Conservation (phyloP, 208 protist genomes). For the Leishmania aethiopica region DNA sequence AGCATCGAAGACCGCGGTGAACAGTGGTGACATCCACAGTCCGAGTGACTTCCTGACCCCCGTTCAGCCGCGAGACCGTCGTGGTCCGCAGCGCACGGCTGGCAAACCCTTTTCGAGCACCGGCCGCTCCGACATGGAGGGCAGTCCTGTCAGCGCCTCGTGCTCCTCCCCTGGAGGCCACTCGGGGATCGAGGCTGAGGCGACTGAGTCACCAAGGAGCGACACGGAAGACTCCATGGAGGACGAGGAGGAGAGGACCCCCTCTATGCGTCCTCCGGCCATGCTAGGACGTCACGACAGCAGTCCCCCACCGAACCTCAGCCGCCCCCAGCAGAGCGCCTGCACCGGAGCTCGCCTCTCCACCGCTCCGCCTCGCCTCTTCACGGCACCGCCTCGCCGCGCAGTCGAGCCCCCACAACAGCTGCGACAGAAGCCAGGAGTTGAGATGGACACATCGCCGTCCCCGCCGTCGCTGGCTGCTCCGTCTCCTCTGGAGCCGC, state of each 20-base stretch:
- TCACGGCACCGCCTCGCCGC: background rate
- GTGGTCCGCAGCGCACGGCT: background rate
- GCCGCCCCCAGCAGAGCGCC: background rate
- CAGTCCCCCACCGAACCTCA: conserved; percentile 29
- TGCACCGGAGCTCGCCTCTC: background rate
- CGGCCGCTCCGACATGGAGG: background rate
- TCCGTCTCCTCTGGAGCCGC: background rate
- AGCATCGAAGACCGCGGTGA: background rate
- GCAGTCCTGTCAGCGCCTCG: background rate
- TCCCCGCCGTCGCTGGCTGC: background rate
- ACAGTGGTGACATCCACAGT: background rate
- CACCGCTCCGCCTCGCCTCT: background rate
- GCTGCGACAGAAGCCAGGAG: background rate
- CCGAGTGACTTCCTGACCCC: background rate
- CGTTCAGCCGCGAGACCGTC: background rate
- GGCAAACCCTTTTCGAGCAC: background rate
- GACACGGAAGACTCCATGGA: background rate
- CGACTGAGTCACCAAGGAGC: background rate
- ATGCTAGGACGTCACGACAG: conserved; percentile 24
- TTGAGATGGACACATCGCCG: background rate
- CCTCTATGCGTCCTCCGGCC: conserved; percentile 23
- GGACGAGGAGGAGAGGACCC: conserved; percentile 17
- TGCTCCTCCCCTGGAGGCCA: background rate
- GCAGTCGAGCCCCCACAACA: background rate
- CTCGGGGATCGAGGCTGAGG: background rate